phyloP scores from a whole-genome alignment of 2,329 filamentous ascomycete genomes.

The Aaosphaeria arxii region DNA sequence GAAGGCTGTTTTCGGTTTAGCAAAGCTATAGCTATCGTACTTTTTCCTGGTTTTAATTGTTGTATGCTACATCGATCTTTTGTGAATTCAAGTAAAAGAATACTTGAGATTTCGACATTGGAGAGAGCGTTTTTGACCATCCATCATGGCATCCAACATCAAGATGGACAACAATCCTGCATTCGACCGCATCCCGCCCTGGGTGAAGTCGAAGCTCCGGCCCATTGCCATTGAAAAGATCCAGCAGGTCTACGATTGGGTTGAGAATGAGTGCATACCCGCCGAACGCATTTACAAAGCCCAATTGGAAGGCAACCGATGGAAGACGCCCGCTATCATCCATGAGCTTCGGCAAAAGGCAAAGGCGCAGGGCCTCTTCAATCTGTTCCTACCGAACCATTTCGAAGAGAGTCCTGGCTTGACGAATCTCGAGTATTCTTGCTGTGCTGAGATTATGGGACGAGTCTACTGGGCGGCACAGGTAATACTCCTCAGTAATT shows the following conservation, averaged over 20 bases:
- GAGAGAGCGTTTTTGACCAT: not conserved
- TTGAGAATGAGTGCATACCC: slow-evolving; percentile 45
- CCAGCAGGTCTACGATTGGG: slow-evolving; percentile 42
- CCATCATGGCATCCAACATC: slow-evolving; percentile 14
- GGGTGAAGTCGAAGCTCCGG: slow-evolving; percentile 53
- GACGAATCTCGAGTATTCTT: slow-evolving; percentile 47
- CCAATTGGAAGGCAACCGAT: slow-evolving; percentile 32
- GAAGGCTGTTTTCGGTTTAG: no score
- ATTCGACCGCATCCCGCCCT: slow-evolving; percentile 40
- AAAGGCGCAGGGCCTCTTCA: slow-evolving; percentile 39
- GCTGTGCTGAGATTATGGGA: slow-evolving; percentile 48
- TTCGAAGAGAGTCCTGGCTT: slow-evolving; percentile 43
- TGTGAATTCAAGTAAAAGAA: no score
- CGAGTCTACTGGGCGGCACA: slow-evolving; percentile 46
- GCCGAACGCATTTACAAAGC: slow-evolving; percentile 43
- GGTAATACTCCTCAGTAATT: slow-evolving; percentile 14
- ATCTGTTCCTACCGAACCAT: slow-evolving; percentile 42
- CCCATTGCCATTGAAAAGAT: slow-evolving; percentile 43
- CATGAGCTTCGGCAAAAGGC: slow-evolving; percentile 43
- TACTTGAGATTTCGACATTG: no score
- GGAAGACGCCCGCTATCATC: slow-evolving; percentile 42
- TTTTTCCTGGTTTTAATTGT: no score
- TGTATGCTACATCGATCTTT: no score
- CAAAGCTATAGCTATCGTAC: no score
- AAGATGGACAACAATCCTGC: slow-evolving; percentile 30